Evolutionary conservation across 192 early-diverging fungal genomes (phyloP).

Genomic region (Backusella mclennaniae): DNA sequence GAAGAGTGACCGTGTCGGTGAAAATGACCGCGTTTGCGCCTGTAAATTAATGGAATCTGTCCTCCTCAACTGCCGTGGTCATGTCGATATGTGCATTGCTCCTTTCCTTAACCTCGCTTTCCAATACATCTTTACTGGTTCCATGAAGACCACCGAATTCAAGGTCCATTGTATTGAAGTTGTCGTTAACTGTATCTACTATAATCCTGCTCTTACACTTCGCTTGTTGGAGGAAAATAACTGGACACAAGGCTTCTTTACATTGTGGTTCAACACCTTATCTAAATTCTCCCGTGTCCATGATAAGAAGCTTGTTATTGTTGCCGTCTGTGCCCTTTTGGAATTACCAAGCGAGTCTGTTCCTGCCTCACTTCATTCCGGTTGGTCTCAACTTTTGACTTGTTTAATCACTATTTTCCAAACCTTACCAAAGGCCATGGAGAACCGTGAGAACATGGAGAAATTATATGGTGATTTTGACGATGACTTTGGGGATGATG

Average conservation of each 20-base stretch:
- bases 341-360: constrained; percentile 68
- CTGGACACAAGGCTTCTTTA: constrained; percentile 78
- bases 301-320: constrained; percentile 92
- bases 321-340: constrained; percentile 74
- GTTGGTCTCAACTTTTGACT: constrained; percentile 74
- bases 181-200: constrained; percentile 83
- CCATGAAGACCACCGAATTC: constrained; percentile 66
- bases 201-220: constrained; percentile 80
- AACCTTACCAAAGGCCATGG: constrained; percentile 68
- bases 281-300: constrained; percentile 81
- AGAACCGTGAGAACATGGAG: constrained; percentile 49
- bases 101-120: constrained; percentile 70
- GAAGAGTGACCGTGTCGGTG: constrained; percentile 72
- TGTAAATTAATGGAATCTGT: constrained; percentile 87
- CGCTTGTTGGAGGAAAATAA: constrained; percentile 73
- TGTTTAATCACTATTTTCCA: constrained; percentile 73
- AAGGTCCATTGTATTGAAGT: constrained; percentile 78
- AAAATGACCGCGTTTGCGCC: constrained; percentile 78
- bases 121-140: constrained; percentile 58
- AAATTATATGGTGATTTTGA: constrained; percentile 57
- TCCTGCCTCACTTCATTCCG: constrained; percentile 67
- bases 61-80: constrained; percentile 79
- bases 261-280: constrained; percentile 71
- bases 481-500: constrained; percentile 43
- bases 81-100: constrained; percentile 75